Base-by-base conservation (phyloP, 495 filamentous ascomycete species). In the Articulospora tetracladia region DNA sequence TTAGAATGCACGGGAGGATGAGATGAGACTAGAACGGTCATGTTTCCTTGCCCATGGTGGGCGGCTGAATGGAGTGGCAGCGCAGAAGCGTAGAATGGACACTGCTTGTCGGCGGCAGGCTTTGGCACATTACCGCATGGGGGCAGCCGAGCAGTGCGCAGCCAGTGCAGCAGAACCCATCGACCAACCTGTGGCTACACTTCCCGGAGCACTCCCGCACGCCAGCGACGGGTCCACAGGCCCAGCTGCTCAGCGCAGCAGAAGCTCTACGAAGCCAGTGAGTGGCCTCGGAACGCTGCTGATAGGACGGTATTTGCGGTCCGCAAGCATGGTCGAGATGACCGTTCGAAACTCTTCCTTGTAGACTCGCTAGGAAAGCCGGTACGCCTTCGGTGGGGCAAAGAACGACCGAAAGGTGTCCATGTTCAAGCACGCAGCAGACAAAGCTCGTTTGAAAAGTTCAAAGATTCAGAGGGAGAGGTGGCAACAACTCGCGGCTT, bases 51-150 rank as follows among this genome's bases (percentile, higher is more conserved):
- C 51, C 22, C 11, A 41, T 32, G 25, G 32, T 23, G 44, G 44
- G 57, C 62, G 65, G 65, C 65, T 68, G 58, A 64, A 67, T 63
- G 15, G 48, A 36, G 22, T 48, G 32, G 53, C 53, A 54, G 54
- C 61, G 46, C 59, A 52, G 52, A 52, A 53, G 65, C 54, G 46
- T 51, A 49, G 44, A 48, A 32, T 55, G 39, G 26, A 25, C 25
- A 2, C 11, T 48, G 15, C 15, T 17, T 49, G 46, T 20, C 8
- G 41, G 23, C 39, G 25, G 11, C 28, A 56, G 28, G 20, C 27
- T 56, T 30, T 22, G 19, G 46, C 53, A 41, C 55, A 59, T 17
- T 49, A 56, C 50, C 27, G 24, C 46, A 57, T 55, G 56, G 34
- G 30, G 55, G 23, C 30, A 55, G 32, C 61, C 61, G 61, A 63